phyloP scores from a whole-genome alignment of 805 yeast genomes.

The Lipomyces spencermartinsiae region DNA sequence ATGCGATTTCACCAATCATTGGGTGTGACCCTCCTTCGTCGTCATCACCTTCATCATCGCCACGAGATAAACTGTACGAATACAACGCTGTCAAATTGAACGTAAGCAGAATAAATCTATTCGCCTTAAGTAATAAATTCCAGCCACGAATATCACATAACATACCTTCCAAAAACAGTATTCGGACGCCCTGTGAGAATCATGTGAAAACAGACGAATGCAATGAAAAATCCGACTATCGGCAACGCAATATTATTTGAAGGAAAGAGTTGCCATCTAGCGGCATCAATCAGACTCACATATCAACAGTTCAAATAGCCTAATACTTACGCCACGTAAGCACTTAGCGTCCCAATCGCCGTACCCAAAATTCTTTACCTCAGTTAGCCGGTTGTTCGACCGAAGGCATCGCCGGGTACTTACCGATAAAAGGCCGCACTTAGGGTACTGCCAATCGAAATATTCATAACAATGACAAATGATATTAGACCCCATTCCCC shows the following conservation, averaged over 20 bases:
- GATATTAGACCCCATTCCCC: slow-evolving; percentile 86
- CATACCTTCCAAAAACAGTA: slow-evolving; percentile 47
- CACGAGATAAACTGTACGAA: slow-evolving; percentile 68
- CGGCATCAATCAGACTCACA: background rate
- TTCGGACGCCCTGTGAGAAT: slow-evolving; percentile 66
- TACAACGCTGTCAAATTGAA: slow-evolving; percentile 80
- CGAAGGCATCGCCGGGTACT: background rate
- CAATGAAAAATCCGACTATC: slow-evolving; percentile 52
- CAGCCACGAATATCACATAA: background rate
- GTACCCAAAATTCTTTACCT: slow-evolving; percentile 66
- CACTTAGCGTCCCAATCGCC: slow-evolving; percentile 68
- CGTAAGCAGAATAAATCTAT: slow-evolving; percentile 66
- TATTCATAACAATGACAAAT: slow-evolving; percentile 82
- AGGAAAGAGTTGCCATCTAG: slow-evolving; percentile 60
- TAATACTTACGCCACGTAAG: slow-evolving; percentile 51
- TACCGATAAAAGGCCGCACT: slow-evolving; percentile 26
- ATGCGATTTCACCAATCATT: slow-evolving; percentile 74
- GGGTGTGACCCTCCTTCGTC: slow-evolving; percentile 76
- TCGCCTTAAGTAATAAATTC: slow-evolving; percentile 58
- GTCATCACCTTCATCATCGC: slow-evolving; percentile 59
- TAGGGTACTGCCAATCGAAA: slow-evolving; percentile 82
- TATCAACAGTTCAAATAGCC: background rate
- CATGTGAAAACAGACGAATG: slow-evolving; percentile 54
- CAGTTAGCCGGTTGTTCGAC: background rate
- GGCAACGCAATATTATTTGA: slow-evolving; percentile 64